Base-by-base conservation (phyloP, 163 green algal species). In the Scenedesmus sp. region DNA sequence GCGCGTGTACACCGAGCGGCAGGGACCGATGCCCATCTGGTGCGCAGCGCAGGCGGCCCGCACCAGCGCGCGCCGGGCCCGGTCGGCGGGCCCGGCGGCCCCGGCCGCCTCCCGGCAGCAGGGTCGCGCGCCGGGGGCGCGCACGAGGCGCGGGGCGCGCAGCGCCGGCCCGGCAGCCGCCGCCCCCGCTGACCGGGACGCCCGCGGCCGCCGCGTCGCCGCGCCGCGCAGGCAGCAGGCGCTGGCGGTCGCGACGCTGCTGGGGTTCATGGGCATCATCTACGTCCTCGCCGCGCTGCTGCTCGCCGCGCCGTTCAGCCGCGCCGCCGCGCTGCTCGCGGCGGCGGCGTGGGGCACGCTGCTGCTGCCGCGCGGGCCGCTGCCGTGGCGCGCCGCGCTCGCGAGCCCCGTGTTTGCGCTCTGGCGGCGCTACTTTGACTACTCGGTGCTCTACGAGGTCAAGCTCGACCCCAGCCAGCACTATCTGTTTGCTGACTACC, bases 341-440 rank as follows among this genome's bases (percentile, higher is more conserved):
- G 2, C 48, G 28, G 24, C 18, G n/a, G 50, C 31, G 4, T 81
- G 62, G 62, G 29, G 15, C 22, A 81, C 74, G 4, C 17, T 75
- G 31, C 57, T 81, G 54, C 47, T 81, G 17, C 74, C 74, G 24
- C 36, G n/a, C 3, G 34, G 17, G 26, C 64, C 39, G 4, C 14
- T 83, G 54, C 29, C 42, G 20, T 83, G 64, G 75, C 44, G 31
- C 10, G 28, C 42, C 31, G 51, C 54, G 31, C 24, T 70, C n/a
- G 36, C 6, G 5, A 63, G 34, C 60, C 36, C 34, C 0, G 15
- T 83, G 22, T 78, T 84, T 24, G 60, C 44, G 29, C 53, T 79
- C 4, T 88, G 82, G 85, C 79, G 85, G n/a, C 53, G 53, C 17
- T 89, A 89, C 71, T 88, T 88, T 79, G 86, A 77, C 73, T 89